Conservation (phyloP, 2,329 filamentous ascomycete genomes). For the Tolypocladium amazonense region DNA sequence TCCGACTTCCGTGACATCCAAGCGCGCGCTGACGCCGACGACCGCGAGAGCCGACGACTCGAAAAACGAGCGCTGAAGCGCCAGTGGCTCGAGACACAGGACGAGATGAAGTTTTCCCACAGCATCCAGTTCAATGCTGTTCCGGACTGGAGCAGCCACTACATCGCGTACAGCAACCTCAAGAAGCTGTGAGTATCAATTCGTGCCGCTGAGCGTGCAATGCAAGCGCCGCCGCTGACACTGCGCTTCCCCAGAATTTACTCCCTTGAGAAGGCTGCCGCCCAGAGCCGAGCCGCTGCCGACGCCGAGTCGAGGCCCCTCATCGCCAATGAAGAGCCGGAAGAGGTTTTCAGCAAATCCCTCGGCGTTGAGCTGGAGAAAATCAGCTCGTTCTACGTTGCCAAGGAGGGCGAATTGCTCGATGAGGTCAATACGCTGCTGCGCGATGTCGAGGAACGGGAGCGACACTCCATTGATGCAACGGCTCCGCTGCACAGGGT, state of each 20-base stretch:
- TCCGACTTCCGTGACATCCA: constrained; percentile 24
- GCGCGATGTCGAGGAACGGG: constrained; percentile 58
- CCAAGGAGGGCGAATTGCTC: constrained; percentile 82
- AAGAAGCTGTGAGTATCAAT: constrained; percentile 77
- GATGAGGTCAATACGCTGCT: constrained; percentile 71
- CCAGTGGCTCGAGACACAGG: constrained; percentile 57
- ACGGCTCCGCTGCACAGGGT: constrained; percentile 23
- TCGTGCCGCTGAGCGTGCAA: background rate
- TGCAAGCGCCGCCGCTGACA: background rate
- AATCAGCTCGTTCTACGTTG: constrained; percentile 78
- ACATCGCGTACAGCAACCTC: constrained; percentile 96
- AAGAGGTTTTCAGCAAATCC: constrained; percentile 69
- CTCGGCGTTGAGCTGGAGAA: constrained; percentile 89
- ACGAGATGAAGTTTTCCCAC: constrained; percentile 99
- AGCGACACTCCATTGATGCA: constrained; percentile 44
- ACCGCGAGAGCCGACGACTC: constrained; percentile 21
- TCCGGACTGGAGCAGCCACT: constrained; percentile 98
- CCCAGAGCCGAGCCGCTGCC: constrained; percentile 51
- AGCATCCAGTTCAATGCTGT: constrained; percentile 99
- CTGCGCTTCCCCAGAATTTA: constrained; percentile 60
- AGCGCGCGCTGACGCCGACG: constrained; percentile 15
- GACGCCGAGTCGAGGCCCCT: constrained; percentile 83
- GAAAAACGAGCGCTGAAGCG: constrained; percentile 52
- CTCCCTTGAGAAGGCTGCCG: constrained; percentile 75
- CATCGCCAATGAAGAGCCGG: constrained; percentile 62